Evolutionary conservation across 2,329 filamentous ascomycete species (phyloP), one percentile per base, ranked within the genome.

Genomic region (Neofusicoccum kwambonambiense): DNA sequence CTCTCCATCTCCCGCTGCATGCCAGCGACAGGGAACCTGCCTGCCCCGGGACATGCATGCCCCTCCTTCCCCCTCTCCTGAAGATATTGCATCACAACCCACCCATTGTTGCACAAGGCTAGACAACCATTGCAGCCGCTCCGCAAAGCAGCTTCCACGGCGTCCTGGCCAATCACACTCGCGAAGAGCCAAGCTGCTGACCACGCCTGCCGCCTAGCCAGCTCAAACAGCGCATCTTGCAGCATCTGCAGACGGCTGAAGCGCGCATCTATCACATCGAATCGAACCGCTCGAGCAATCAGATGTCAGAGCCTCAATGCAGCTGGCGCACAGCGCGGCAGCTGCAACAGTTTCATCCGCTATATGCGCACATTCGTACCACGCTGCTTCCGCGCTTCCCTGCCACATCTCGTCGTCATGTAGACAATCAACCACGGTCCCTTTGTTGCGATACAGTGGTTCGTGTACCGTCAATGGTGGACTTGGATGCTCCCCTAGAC

Each of bases 41-140:
- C 39, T 57, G 39, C 19, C 54, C 54, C 54, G 22, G 22, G 22
- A 15, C 22, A 42, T 44, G 54, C 54, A 57, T 31, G 22, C 22
- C 39, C 51, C 35, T 50, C 47, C 11, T 34, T 12, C n/a, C n/a
- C 51, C 51, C 37, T 42, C 56, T 47, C 56, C 56, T 60, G 56
- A 60, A 60, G 56, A 60, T 60, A 60, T 60, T 37, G 56, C 56
- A 60, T 57, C 41, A 47, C 56, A 47, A 47, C 27, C 22, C 41
- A 37, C 56, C 56, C 41, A 15, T 22, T 19, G 42, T 60, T 39
- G 42, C 42, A 60, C 56, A 47, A 19, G 12, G 22, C 41, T 13
- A 44, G 19, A 6, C 45, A 13, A 12, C 8, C 19, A 17, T 45
- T 37, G 34, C 51, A 42, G 9, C 13, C 54, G 15, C 11, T 3